These are phyloP conservation scores for Poteriospumella lacustris DNA, from an alignment of 108 stramenopile species.

Conservation along the genomic window DNA sequence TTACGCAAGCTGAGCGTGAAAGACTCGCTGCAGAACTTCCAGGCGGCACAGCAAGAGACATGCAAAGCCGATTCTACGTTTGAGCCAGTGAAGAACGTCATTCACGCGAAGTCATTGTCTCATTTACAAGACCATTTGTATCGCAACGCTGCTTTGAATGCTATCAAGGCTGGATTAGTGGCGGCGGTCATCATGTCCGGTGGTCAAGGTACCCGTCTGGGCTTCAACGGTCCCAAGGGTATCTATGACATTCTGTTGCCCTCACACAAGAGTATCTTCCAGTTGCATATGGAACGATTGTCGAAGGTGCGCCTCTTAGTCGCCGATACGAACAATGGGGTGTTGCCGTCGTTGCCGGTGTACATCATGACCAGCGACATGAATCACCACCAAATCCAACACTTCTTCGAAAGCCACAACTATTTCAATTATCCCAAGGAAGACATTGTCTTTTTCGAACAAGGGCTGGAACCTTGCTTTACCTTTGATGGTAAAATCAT, in stretches of 20 bases:
- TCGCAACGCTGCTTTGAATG: slow-evolving; percentile 19
- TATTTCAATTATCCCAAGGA: slow-evolving; percentile 69
- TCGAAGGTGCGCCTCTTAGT: slow-evolving; percentile 50
- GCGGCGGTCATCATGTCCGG: slow-evolving; percentile 85
- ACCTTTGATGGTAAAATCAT: slow-evolving; percentile 80
- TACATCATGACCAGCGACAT: slow-evolving; percentile 95
- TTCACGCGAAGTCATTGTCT: background rate
- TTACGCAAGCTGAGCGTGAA: background rate
- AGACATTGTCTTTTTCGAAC: slow-evolving; percentile 74
- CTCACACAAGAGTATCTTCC: slow-evolving; percentile 71
- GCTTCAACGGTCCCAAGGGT: slow-evolving; percentile 88
- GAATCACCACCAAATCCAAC: slow-evolving; percentile 74
- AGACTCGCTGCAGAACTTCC: background rate
- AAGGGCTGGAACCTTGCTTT: slow-evolving; percentile 77
- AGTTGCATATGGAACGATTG: slow-evolving; percentile 74
- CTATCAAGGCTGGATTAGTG: slow-evolving; percentile 58
- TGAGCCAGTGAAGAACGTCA: background rate
- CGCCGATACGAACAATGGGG: background rate
- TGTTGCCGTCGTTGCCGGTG: slow-evolving; percentile 58
- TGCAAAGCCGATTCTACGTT: background rate
- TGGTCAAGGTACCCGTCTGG: slow-evolving; percentile 92
- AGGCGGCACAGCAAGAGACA: background rate
- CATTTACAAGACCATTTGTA: no score
- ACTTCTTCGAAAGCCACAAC: slow-evolving; percentile 65
- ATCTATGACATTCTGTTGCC: slow-evolving; percentile 87